Evolutionary conservation across 2,329 filamentous ascomycete genomes (phyloP), one percentile per base, ranked within the genome.

Genomic region (Graphilbum fragrans): DNA sequence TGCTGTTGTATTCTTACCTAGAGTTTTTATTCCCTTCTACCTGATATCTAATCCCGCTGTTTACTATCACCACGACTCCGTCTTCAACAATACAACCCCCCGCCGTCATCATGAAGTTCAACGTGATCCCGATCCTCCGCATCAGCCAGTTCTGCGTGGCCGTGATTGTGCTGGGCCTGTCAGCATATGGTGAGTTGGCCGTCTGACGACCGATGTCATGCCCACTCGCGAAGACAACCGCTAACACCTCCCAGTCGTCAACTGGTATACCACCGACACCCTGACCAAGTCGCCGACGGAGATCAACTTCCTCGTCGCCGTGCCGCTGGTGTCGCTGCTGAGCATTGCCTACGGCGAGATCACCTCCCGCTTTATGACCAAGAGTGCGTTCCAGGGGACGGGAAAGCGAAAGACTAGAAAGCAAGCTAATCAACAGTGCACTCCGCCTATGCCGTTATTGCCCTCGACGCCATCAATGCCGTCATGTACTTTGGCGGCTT

Each of bases 401-500:
- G 23, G 12, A 12, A 17, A 12, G 16, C 16, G 16, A 14, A 16
- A 32, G 34, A 11, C 36, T 20, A 3, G n/a, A n/a, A n/a, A n/a
- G n/a, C n/a, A n/a, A n/a, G n/a, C n/a, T n/a, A n/a, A n/a, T 20
- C 14, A 12, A 16, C 41, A 67, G 61, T 61, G 32, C 65, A 66
- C 27, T 65, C 73, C 53, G 66, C 70, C 23, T 69, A 66, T 47
- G 63, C 59, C 11, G 60, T 65, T 34, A 53, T 78, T 27, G 61
- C 56, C 21, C 47, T 77, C 45, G 74, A 78, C 49, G 51, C 60
- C 27, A 41, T 63, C 50, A 78, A 76, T 54, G 59, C 65, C 5
- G 47, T 76, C 42, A 69, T 78, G 53, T 76, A 74, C 59, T 72
- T 79, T 54, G 61, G 65, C 18, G 74, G 73, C 42, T 78, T 78